A percentile compares a stretch with the other conserved stretches of the same genome.
phyloP scores from a whole-genome alignment of 495 filamentous ascomycete genomes.

The Podospora appendiculata region DNA sequence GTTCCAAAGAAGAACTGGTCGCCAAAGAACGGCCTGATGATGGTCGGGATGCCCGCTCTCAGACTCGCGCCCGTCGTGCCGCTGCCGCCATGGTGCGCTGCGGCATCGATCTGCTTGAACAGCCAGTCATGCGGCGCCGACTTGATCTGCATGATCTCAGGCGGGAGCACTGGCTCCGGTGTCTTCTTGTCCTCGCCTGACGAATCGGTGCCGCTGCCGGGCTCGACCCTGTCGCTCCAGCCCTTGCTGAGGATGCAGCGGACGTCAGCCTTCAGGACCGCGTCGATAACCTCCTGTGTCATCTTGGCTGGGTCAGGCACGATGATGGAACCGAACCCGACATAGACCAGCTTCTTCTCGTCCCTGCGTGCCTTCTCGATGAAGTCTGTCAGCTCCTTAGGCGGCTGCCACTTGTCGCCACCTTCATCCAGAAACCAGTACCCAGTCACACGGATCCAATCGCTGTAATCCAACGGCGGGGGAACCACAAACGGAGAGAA shows the following conservation, averaged over 20 bases:
- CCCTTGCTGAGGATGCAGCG: constrained; percentile 94
- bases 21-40: constrained; percentile 95
- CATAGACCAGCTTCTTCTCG: constrained; percentile 88
- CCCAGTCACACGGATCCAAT: constrained; percentile 94
- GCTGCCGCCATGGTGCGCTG: constrained; percentile 88
- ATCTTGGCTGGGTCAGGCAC: constrained; percentile 85
- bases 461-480: constrained; percentile 89
- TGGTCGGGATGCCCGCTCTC: constrained; percentile 84
- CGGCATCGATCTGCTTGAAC: constrained; percentile 89
- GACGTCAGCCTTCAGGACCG: constrained; percentile 85
- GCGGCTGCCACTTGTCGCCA: constrained; percentile 60
- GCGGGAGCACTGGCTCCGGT: constrained; percentile 65
- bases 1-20: constrained; percentile 95
- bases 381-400: constrained; percentile 66
- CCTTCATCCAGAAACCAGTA: constrained; percentile 96
- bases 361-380: constrained; percentile 73
- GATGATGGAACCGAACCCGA: constrained; percentile 93
- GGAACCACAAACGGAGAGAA: constrained; percentile 88
- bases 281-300: constrained; percentile 83
- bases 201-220: constrained; percentile 32
- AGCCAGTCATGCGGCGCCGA: constrained; percentile 96
- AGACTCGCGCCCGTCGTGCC: constrained; percentile 94
- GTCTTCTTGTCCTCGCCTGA: constrained; percentile 18
- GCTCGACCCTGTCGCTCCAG: constrained; percentile 80
- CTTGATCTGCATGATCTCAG: constrained; percentile 79